phyloP scores from a whole-genome alignment of 805 yeast genomes.

The Clavispora santaluciae region DNA sequence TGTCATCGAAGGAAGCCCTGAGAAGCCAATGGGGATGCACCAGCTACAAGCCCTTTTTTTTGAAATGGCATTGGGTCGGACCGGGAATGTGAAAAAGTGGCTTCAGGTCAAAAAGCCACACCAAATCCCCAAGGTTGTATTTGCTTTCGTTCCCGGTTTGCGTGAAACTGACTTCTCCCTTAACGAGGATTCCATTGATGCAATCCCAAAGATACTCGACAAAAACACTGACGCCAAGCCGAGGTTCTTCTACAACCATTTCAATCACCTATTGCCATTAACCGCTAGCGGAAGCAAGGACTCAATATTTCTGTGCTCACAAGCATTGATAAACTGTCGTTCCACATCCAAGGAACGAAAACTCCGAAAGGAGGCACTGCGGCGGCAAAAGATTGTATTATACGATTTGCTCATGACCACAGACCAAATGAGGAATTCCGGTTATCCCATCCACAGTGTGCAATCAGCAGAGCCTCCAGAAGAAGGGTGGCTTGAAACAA shows the following conservation, averaged over 20 bases:
- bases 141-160: constrained; percentile 65
- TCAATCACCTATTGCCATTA: constrained; percentile 44
- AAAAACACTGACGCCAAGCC: constrained; percentile 8
- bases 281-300: constrained; percentile 64
- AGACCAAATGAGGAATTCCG: constrained; percentile 44
- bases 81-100: neutral
- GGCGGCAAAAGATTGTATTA: constrained; percentile 36
- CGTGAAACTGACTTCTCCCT: constrained; percentile 37
- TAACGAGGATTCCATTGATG: constrained; percentile 4
- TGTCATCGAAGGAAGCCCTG: constrained; percentile 1
- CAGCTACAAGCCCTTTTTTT: neutral
- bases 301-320: constrained; percentile 48
- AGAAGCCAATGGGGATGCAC: neutral
- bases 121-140: constrained; percentile 40
- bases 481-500: constrained; percentile 53
- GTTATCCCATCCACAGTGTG: constrained; percentile 55
- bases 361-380: constrained; percentile 28
- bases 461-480: constrained; percentile 4
- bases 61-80: neutral
- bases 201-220: neutral
- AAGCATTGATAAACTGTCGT: constrained; percentile 53
- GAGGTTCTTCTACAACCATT: constrained; percentile 33
- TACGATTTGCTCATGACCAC: constrained; percentile 49
- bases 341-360: constrained; percentile 53
- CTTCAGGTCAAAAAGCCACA: neutral